These are phyloP conservation scores for Phyllostachys edulis DNA, from an alignment of 176 grass and related monocot genomes.

Conservation along the genomic window DNA sequence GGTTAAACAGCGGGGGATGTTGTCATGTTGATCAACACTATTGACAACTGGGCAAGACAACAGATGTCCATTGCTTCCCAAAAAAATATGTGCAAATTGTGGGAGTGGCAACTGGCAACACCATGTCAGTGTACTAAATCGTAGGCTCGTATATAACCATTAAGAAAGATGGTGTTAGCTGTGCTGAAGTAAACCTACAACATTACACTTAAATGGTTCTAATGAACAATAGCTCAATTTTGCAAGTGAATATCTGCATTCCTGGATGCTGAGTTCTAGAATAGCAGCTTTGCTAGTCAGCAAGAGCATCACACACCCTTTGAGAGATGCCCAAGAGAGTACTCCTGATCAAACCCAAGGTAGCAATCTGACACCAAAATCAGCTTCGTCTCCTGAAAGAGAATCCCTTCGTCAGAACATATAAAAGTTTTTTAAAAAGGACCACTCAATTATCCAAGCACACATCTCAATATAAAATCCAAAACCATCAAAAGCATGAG, in stretches of 20 bases:
- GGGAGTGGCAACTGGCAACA: background rate
- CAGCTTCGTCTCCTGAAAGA: constrained; percentile 79
- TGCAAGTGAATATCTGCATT: background rate
- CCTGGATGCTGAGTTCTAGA: background rate
- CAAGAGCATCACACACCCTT: constrained; percentile 31
- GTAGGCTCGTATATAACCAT: background rate
- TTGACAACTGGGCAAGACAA: background rate
- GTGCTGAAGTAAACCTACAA: background rate
- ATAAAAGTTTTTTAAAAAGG: constrained; percentile 8
- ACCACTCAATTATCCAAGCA: background rate
- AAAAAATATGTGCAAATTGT: background rate
- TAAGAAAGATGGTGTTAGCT: background rate
- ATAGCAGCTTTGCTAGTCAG: background rate
- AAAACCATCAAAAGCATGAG: background rate
- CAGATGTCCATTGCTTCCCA: background rate
- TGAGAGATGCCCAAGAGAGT: constrained; percentile 47
- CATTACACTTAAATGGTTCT: background rate
- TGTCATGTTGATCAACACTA: background rate
- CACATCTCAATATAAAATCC: background rate
- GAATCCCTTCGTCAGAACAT: constrained; percentile 25
- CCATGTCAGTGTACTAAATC: background rate
- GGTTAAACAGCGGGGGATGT: background rate
- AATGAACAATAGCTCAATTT: background rate
- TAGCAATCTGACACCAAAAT: constrained; percentile 92
- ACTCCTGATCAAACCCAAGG: constrained; percentile 75